phyloP scores from a whole-genome alignment of 148 eudicot genomes.

The Pharnaceum exiguum region DNA sequence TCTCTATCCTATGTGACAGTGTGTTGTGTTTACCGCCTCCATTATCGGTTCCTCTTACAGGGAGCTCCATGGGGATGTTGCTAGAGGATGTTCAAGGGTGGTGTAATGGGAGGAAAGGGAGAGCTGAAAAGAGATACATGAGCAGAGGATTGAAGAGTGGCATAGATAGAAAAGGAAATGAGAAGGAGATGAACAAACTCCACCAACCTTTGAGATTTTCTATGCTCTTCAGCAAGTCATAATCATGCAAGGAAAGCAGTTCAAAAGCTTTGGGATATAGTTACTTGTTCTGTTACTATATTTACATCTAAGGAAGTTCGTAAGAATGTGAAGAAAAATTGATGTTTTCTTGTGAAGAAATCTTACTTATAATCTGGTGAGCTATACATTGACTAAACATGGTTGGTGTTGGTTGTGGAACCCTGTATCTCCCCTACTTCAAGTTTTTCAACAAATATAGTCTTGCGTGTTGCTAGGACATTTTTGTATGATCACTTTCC shows the following conservation, averaged over 20 bases:
- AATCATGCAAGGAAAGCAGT: constrained; percentile 9
- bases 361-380: constrained; percentile 29
- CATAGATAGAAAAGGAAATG: constrained; percentile 10
- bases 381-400: constrained; percentile 45
- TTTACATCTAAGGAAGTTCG: constrained; percentile 9
- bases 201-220: constrained; percentile 32
- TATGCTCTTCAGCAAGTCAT: constrained; percentile 4
- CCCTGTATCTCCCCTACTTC: constrained; percentile 10
- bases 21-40: constrained; percentile 10
- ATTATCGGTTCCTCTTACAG: constrained; percentile 35
- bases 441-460: no score
- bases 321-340: constrained; percentile 3
- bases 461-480: no score
- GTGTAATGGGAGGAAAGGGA: neutral
- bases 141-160: constrained; percentile 1
- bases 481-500: no score
- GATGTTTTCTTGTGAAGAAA: constrained; percentile 14
- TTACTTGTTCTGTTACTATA: constrained; percentile 13
- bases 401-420: constrained; percentile 25
- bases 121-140: neutral
- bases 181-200: constrained; percentile 66
- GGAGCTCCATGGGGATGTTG: constrained; percentile 47
- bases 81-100: neutral
- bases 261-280: neutral
- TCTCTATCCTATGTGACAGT: constrained; percentile 44